A percentile compares a stretch with the other conserved stretches of the same genome.
Evolutionary conservation across 192 early-diverging fungal genomes (phyloP).

Genomic region (Lunasporangiospora selenospora): DNA sequence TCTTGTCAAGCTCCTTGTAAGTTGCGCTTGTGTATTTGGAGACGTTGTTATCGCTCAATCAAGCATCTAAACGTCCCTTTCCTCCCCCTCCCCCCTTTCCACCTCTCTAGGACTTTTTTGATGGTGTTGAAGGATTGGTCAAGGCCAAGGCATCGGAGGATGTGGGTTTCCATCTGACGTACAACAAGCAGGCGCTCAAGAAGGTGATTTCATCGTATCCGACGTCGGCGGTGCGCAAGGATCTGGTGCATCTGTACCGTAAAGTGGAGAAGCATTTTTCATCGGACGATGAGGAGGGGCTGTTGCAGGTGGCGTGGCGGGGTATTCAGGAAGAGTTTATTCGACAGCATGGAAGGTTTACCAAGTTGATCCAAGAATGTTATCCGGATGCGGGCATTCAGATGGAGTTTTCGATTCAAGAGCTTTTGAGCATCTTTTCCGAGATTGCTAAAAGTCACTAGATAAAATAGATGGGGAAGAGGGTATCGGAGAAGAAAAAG

Average conservation of each 20-base stretch:
- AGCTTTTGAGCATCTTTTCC: slow-evolving; percentile 75
- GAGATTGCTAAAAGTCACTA: slow-evolving; percentile 69
- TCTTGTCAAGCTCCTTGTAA: slow-evolving; percentile 81
- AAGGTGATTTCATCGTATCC: slow-evolving; percentile 88
- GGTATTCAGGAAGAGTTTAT: slow-evolving; percentile 89
- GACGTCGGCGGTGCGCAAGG: slow-evolving; percentile 80
- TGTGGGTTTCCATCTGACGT: slow-evolving; percentile 81
- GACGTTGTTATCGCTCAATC: too few relatives aligned
- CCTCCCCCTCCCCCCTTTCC: background rate
- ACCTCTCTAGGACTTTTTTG: slow-evolving; percentile 87
- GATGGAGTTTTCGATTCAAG: slow-evolving; percentile 89
- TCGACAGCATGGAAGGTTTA: slow-evolving; percentile 80
- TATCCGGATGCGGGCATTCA: slow-evolving; percentile 85
- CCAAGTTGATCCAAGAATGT: slow-evolving; percentile 80
- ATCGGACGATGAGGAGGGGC: slow-evolving; percentile 78
- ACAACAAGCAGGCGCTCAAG: slow-evolving; percentile 83
- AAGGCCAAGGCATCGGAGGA: slow-evolving; percentile 78
- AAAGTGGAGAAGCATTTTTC: slow-evolving; percentile 95
- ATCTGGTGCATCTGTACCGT: slow-evolving; percentile 83
- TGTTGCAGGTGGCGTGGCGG: slow-evolving; percentile 91
- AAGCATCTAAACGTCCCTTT: background rate
- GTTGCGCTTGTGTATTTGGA: too few relatives aligned
- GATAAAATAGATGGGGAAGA: slow-evolving; percentile 3
- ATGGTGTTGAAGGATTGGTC: slow-evolving; percentile 88
- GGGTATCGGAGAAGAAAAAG: too few relatives aligned